Base-by-base conservation (phyloP, 1,284 basidiomycete species). In the Moesziomyces globuligerus region DNA sequence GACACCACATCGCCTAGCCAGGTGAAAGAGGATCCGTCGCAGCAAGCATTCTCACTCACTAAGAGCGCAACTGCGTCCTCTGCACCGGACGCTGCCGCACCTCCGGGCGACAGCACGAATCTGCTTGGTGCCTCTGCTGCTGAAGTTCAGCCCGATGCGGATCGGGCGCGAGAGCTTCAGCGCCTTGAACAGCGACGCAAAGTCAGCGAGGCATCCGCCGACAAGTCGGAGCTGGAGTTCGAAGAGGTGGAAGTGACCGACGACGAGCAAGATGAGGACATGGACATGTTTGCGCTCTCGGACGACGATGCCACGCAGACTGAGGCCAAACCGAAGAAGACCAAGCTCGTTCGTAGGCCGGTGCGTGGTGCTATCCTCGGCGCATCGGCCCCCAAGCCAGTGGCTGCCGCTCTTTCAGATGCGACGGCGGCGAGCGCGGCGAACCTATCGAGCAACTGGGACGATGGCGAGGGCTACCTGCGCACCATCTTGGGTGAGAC, bases 381-480 rank as follows among this genome's bases (percentile, higher is more conserved):
- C 29, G 2, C 43, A 17, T 6, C 26, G 1, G 11, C 20, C 11
- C 43, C 5, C 20, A 37, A 21, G 10, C n/a, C 48, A 2, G 36
- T 28, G 11, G 25, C 11, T 0, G 15, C 54, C n/a, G 43, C 47
- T 4, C 6, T 48, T 7, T 15, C 43, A 7, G 55, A 50, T 13
- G 34, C 47, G 7, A 39, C 51, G 2, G 20, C 44, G 4, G 17
- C 44, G 2, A 32, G 38, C 3, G 39, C 48, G 7, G 75, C 77
- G 3, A 77, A 72, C 9, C 76, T 86, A 18, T 83, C 84, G 9
- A 86, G 87, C 79, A 86, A 87, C 59, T 85, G 83, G 50, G 87
- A 87, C 55, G 96, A 98, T 83, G 81, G 90, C 0, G 96, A 99
- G 83, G 96, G 96, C 0, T 98, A 98, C 82, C 98, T 98, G 83